Evolutionary conservation across 208 protist genomes (phyloP), one percentile per base, ranked within the genome.

Genomic region (Strigomonas oncopelti): DNA sequence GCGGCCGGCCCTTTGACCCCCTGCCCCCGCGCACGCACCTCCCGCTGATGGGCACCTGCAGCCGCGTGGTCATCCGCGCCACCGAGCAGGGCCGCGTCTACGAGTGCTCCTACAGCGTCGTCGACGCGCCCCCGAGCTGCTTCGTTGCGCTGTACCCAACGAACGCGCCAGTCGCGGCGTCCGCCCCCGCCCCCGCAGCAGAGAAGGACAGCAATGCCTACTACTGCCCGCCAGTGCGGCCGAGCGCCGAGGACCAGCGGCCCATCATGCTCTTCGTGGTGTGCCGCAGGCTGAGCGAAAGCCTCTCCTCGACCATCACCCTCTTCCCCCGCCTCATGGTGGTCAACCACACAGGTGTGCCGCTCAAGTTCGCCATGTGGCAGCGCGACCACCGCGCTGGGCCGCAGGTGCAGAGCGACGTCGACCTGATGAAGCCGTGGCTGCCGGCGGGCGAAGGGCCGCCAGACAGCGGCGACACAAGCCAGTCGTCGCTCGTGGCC

Each of bases 341-440:
- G 8, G 51, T 91, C 24, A 93, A 93, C 71, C 84, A 90, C 69
- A 76, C 87, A 11, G 88, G 88, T 20, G 72, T 91, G n/a, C 75
- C 84, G 7, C 65, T 87, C 48, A 70, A 72, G 28, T 59, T 91
- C 16, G 69, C 77, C 8, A 52, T 88, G 11, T 91, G 80, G 69
- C 88, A 93, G 72, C 51, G 69, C 34, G 83, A 91, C 65, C 61
- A 45, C 14, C 65, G 63, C n/a, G 81, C 72, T 13, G 81, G 82
- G 0, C 75, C 80, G 24, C 80, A 80, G 51, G 78, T 75, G 1
- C 63, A 55, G 11, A 65, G 63, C 25, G 84, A 90, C 64, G 65
- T 56, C 14, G 48, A 27, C 51, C 60, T 81, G 16, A 52, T 81
- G 5, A 62, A 71, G 36, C 67, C 63, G 42, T 87, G 81, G 81